Evolutionary conservation across 2,329 filamentous ascomycete genomes (phyloP).

Genomic region (Neonectria magnoliae): DNA sequence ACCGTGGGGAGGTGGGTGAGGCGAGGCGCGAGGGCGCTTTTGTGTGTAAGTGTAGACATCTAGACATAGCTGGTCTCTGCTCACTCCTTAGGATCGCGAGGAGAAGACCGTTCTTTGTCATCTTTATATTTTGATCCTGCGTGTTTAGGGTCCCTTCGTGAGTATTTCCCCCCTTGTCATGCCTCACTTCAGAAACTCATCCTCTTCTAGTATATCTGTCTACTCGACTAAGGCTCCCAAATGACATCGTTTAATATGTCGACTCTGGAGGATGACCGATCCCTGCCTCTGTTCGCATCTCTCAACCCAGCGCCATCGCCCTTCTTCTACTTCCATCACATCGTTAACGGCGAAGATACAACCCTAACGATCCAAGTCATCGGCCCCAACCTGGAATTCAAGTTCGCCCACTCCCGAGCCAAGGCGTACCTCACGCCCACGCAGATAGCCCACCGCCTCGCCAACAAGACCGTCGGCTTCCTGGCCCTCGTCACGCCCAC

Average conservation of each 20-base stretch:
- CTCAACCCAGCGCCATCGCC: constrained; percentile 30
- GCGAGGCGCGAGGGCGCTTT: neutral
- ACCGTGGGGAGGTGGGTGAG: neutral
- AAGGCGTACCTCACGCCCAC: neutral
- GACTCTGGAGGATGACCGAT: constrained; percentile 10
- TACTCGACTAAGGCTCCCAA: neutral
- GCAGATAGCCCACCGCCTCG: constrained; percentile 26
- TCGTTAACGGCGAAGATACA: constrained; percentile 36
- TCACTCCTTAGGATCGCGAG: neutral
- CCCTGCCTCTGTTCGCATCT: constrained; percentile 35
- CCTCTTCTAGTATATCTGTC: neutral
- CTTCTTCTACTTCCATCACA: constrained; percentile 47
- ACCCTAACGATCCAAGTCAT: constrained; percentile 45
- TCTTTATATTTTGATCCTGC: neutral
- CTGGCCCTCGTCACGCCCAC: constrained; percentile 35
- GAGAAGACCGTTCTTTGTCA: neutral
- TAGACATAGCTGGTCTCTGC: neutral
- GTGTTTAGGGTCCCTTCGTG: neutral
- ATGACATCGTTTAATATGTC: constrained; percentile 16
- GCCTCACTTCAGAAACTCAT: neutral
- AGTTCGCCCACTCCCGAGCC: constrained; percentile 44
- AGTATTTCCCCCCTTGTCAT: neutral
- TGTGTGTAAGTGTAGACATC: neutral
- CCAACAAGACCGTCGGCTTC: constrained; percentile 48
- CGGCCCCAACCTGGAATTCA: constrained; percentile 45